phyloP scores from a whole-genome alignment of 805 yeast genomes.

The Candida taoyuanica region DNA sequence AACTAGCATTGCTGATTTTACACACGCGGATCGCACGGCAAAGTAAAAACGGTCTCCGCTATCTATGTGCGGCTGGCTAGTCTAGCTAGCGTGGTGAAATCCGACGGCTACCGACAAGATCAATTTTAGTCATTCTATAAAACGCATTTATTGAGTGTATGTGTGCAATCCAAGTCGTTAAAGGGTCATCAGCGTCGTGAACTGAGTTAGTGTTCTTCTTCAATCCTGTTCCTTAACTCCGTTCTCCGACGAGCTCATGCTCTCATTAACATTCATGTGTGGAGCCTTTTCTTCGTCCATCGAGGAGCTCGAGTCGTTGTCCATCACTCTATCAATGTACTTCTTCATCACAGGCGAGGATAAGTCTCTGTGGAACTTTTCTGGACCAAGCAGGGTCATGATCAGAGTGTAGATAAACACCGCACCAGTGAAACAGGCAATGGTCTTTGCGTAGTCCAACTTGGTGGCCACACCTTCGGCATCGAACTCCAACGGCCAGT shows the following conservation, averaged over 20 bases:
- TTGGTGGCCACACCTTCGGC: conserved; percentile 28
- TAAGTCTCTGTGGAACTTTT: conserved; percentile 38
- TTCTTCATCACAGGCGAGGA: conserved; percentile 29
- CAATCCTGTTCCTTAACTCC: not conserved
- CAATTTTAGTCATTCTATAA: too few species aligned
- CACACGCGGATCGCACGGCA: too few species aligned
- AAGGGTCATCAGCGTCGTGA: too few species aligned
- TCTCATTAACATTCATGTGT: not conserved
- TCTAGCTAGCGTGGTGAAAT: too few species aligned
- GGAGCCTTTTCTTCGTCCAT: conserved; percentile 3
- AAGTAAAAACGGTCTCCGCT: too few species aligned
- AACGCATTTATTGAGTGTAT: too few species aligned
- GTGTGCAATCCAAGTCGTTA: too few species aligned
- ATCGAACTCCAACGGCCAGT: conserved; percentile 46
- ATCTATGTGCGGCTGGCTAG: too few species aligned
- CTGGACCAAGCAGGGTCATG: conserved; percentile 53
- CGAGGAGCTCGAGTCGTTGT: conserved; percentile 7
- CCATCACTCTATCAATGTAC: conserved; percentile 25
- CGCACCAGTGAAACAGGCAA: conserved; percentile 66
- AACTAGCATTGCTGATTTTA: too few species aligned
- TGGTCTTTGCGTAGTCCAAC: conserved; percentile 58
- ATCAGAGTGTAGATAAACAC: conserved; percentile 51
- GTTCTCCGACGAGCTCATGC: not conserved
- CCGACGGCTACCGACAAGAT: too few species aligned
- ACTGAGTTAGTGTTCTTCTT: not conserved